Evolutionary conservation across 192 early-diverging fungal species (phyloP), one percentile per base, ranked within the genome.

Genomic region (Gonapodya prolifera): DNA sequence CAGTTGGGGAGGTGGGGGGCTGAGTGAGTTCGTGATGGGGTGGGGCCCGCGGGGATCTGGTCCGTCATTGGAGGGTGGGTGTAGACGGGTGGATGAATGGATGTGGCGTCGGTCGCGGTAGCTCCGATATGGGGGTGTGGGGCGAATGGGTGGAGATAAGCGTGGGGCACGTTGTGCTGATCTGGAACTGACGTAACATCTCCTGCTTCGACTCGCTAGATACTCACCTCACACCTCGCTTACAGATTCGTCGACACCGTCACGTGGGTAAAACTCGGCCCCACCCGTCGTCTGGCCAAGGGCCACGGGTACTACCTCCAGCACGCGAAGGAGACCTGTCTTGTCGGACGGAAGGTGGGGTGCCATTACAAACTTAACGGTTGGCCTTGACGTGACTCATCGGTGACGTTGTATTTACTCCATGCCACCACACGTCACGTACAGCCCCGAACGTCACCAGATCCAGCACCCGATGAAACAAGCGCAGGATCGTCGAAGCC

Each of bases 231-330:
- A 35, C 79, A 30, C 71, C 29, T 8, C 75, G 13, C 71, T 23
- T 31, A 28, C 81, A 90, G 87, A 35, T 93, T 95, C 78, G 92
- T 96, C 2, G 96, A 98, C 81, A 95, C 96, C 82, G 94, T 98
- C 34, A 93, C 96, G 18, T 98, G 96, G 96, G 94, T 98, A 61
- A 98, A 98, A 80, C 94, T 96, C 78, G 96, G 95, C 16, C 94
- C 96, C 78, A 96, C 96, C 84, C 89, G 96, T 70, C 87, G 96
- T 70, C 93, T 98, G 93, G 96, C 96, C 2, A 98, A 98, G 81
- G 96, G 96, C 2, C 96, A 98, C 80, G 96, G 96, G 17, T 96
- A 96, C 83, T 98, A 98, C 79, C 82, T 98, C 79, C 96, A 98
- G 82, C 96, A 98, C 77, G 96, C 96, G 31, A 98, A 98, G 80